Evolutionary conservation across 2,329 filamentous ascomycete species (phyloP).

Genomic region (Rosellinia necatrix): DNA sequence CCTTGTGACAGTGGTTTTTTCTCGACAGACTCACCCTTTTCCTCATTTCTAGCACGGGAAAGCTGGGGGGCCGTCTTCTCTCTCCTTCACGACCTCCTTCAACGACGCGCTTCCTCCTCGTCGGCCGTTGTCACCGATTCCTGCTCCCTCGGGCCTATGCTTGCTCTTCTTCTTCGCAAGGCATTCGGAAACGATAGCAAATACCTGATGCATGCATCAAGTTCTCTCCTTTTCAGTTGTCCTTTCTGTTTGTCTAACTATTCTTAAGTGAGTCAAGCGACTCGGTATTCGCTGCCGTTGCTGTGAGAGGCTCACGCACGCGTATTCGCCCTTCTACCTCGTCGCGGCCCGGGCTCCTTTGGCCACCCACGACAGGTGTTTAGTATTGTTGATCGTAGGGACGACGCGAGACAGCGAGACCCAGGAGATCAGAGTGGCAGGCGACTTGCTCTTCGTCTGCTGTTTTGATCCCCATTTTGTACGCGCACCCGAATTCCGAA

Average conservation of each 20-base stretch:
- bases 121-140: slow-evolving; percentile 25
- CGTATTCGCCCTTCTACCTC: slow-evolving; percentile 10
- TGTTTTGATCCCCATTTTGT: slow-evolving; percentile 32
- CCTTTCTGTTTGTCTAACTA: slow-evolving; percentile 26
- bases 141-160: slow-evolving; percentile 16
- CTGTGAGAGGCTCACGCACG: slow-evolving; percentile 14
- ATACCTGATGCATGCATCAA: slow-evolving; percentile 35
- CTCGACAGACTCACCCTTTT: slow-evolving; percentile 31
- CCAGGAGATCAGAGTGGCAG: slow-evolving; percentile 32
- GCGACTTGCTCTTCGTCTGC: slow-evolving; percentile 33
- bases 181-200: slow-evolving; percentile 18
- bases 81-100: slow-evolving; percentile 26
- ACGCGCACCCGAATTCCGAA: slow-evolving; percentile 13
- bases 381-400: slow-evolving; percentile 7
- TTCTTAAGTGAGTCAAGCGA: slow-evolving; percentile 20
- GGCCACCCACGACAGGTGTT: background rate
- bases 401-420: slow-evolving; percentile 21
- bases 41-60: slow-evolving; percentile 25
- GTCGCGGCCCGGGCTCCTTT: slow-evolving; percentile 5
- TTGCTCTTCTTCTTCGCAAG: slow-evolving; percentile 15
- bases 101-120: slow-evolving; percentile 32
- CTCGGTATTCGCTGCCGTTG: slow-evolving; percentile 9
- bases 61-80: slow-evolving; percentile 21
- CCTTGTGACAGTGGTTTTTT: slow-evolving; percentile 24
- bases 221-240: slow-evolving; percentile 31